Evolutionary conservation across 495 filamentous ascomycete genomes (phyloP), one percentile per base, ranked within the genome.

Genomic region (Aspergillus olivimuriae): DNA sequence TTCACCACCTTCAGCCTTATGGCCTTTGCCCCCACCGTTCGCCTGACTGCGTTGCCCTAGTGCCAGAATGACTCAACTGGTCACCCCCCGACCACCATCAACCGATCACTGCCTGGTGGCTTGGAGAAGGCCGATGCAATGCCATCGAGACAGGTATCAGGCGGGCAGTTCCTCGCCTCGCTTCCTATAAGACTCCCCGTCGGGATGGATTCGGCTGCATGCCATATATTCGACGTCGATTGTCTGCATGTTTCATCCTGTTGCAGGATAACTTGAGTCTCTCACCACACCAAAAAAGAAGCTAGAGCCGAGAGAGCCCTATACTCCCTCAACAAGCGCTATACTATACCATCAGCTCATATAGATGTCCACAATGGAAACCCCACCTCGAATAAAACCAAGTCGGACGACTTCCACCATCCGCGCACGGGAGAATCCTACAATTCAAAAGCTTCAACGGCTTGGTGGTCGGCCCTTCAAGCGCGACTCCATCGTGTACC

Each of bases 401-500:
- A 44, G 37, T 5, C 44, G 40, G 45, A 22, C 23, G 34, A 47
- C 45, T 19, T 36, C 45, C 30, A 20, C 24, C 22, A 32, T 22
- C 12, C 42, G 26, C 8, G 26, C 42, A 18, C 48, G 48, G 41
- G 34, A 46, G 28, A 34, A 41, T 18, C 24, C 46, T 12, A 30
- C 46, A 19, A 35, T 52, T 15, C 34, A 45, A 10, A 45, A 28
- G 17, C 24, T 48, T 4, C 35, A 36, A 20, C 42, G 35, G 6
- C 32, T 48, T 2, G 40, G 40, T 17, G 35, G 44, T 16, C 47
- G 46, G 5, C 44, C 46, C 19, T 57, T 52, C 42, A 57, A 58
- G 26, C 58, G 57, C 5, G 55, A 62, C 24, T 66, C 62, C 14
- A 48, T 52, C 22, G 52, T 68, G 24, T 41, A 60, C 19, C 52